Evolutionary conservation across 2,329 filamentous ascomycete genomes (phyloP).

Genomic region (Dactylellina cionopaga): DNA sequence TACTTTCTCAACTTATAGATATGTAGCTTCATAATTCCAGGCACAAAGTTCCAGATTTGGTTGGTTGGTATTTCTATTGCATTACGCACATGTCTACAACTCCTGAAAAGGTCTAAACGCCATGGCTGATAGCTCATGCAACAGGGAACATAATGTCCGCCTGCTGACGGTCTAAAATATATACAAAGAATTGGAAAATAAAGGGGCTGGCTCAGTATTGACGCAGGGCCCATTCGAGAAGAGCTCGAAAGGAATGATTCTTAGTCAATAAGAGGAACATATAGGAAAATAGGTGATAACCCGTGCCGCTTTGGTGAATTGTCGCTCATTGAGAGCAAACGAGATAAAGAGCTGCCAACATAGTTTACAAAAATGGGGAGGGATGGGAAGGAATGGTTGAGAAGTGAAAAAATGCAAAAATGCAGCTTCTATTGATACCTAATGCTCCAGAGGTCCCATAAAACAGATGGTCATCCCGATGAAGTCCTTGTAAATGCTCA

Average conservation of each 20-base stretch:
- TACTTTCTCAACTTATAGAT: background rate
- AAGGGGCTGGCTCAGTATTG: too few species aligned
- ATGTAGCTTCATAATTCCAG: conserved; percentile 5
- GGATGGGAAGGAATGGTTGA: background rate
- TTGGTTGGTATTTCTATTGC: too few species aligned
- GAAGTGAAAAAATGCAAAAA: conserved; percentile 16
- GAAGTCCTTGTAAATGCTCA: conserved; percentile 3
- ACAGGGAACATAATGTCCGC: background rate
- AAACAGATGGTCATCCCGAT: conserved; percentile 23
- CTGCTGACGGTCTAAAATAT: background rate
- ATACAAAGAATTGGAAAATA: conserved; percentile 6
- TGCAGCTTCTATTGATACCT: conserved; percentile 21
- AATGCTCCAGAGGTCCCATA: conserved; percentile 37
- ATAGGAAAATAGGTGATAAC: background rate
- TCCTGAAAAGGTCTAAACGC: conserved; percentile 19
- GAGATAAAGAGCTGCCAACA: background rate
- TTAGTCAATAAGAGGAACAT: background rate
- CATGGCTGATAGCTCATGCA: background rate
- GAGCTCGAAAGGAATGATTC: background rate
- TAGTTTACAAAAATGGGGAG: background rate
- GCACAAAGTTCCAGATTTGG: too few species aligned
- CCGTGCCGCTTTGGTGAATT: background rate
- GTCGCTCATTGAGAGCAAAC: background rate
- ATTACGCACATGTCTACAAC: too few species aligned
- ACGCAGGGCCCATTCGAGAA: background rate